phyloP scores from a whole-genome alignment of 768 basidiomycete species.

The Naganishia kalamii region DNA sequence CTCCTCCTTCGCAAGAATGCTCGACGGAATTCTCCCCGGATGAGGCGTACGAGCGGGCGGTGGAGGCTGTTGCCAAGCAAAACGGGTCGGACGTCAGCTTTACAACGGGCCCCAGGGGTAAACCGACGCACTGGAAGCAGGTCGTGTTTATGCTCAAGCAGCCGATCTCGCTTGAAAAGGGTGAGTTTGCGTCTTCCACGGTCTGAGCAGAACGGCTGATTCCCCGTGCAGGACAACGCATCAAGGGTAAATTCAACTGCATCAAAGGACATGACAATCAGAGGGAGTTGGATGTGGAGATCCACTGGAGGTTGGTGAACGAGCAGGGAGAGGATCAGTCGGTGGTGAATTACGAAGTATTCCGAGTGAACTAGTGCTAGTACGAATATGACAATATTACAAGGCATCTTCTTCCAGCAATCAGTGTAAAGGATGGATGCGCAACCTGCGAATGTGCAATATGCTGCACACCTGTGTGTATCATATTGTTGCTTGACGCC shows the following conservation, averaged over 20 bases:
- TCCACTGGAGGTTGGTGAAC: constrained; percentile 54
- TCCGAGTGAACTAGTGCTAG: constrained; percentile 16
- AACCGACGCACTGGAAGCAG: constrained; percentile 95
- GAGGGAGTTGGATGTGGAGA: constrained; percentile 83
- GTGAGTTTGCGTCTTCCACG: constrained; percentile 48
- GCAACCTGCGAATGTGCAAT: too few relatives aligned
- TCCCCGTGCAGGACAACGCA: constrained; percentile 56
- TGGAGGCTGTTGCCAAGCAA: constrained; percentile 20
- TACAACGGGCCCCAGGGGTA: constrained; percentile 81
- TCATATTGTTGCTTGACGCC: too few relatives aligned
- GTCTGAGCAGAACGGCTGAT: background rate
- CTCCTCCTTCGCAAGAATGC: constrained; percentile 55
- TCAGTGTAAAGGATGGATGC: too few relatives aligned
- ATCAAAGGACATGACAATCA: constrained; percentile 73
- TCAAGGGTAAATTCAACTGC: constrained; percentile 75
- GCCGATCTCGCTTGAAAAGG: constrained; percentile 68
- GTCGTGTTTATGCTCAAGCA: constrained; percentile 78
- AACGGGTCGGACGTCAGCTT: constrained; percentile 47
- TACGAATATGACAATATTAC: too few relatives aligned
- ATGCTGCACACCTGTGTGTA: too few relatives aligned
- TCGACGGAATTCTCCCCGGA: constrained; percentile 47
- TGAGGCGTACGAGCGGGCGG: constrained; percentile 29
- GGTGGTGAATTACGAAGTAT: background rate
- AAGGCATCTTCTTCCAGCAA: too few relatives aligned
- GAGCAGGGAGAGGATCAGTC: constrained; percentile 3